A percentile compares a stretch with the other conserved stretches of the same genome.
phyloP scores from a whole-genome alignment of 208 protist genomes.

The Wallacemonas rigidus region DNA sequence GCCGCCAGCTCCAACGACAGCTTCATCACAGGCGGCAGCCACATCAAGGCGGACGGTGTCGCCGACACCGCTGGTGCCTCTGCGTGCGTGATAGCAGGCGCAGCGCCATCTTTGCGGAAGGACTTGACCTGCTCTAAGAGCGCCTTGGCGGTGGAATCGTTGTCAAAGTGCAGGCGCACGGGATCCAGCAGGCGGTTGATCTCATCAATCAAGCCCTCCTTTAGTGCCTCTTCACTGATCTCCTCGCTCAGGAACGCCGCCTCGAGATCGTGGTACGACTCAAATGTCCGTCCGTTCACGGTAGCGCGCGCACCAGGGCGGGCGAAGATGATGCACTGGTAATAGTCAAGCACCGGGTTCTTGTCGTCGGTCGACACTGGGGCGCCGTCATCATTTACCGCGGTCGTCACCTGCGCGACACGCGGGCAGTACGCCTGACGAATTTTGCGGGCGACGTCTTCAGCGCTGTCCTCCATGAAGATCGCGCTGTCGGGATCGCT shows the following conservation, averaged over 20 bases:
- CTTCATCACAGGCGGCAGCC: slow-evolving; percentile 67
- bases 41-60: slow-evolving; percentile 65
- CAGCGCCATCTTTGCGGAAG: slow-evolving; percentile 51
- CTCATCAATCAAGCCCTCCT: slow-evolving; percentile 71
- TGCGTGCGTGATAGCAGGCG: slow-evolving; percentile 14
- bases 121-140: slow-evolving; percentile 92
- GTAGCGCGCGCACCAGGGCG: slow-evolving; percentile 39
- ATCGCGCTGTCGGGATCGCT: slow-evolving; percentile 98
- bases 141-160: slow-evolving; percentile 75
- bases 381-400: slow-evolving; percentile 76
- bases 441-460: slow-evolving; percentile 97
- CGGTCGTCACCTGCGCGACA: slow-evolving; percentile 42
- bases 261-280: slow-evolving; percentile 83
- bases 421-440: slow-evolving; percentile 94
- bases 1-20: slow-evolving; percentile 65
- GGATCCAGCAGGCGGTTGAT: slow-evolving; percentile 95
- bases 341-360: slow-evolving; percentile 97
- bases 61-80: slow-evolving; percentile 17
- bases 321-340: slow-evolving; percentile 92
- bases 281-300: slow-evolving; percentile 59
- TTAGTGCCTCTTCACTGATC: slow-evolving; percentile 83
- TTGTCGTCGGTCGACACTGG: slow-evolving; percentile 72
- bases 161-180: slow-evolving; percentile 94
- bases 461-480: slow-evolving; percentile 98
- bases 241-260: slow-evolving; percentile 63